These are phyloP conservation scores for Arthonia radiata DNA, from an alignment of 495 filamentous ascomycete genomes.

Conservation along the genomic window DNA sequence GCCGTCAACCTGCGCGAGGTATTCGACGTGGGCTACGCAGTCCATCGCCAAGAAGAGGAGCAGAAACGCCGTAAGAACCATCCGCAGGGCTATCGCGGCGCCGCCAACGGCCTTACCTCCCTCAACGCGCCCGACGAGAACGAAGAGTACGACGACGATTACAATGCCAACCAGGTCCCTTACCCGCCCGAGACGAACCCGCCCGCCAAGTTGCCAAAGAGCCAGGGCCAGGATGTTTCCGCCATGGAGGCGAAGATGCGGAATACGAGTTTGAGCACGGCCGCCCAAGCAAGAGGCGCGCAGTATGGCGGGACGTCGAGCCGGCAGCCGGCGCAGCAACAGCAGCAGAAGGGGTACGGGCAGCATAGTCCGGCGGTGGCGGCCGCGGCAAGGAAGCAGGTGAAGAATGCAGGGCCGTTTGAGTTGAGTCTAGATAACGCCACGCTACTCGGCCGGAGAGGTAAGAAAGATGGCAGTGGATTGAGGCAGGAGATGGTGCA, in stretches of 20 bases:
- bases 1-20: constrained; percentile 89
- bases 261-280: constrained; percentile 44
- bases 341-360: constrained; percentile 46
- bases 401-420: constrained; percentile 46
- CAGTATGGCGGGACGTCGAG: constrained; percentile 10
- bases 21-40: constrained; percentile 90
- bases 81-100: constrained; percentile 43
- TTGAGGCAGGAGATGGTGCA: no score
- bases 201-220: constrained; percentile 43
- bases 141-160: constrained; percentile 29
- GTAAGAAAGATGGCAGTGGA: constrained; percentile 27
- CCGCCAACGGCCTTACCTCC: constrained; percentile 20
- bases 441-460: constrained; percentile 60
- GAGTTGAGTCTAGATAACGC: constrained; percentile 79
- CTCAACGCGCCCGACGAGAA: constrained; percentile 47
- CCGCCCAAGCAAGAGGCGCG: constrained; percentile 27
- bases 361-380: constrained; percentile 57
- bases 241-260: constrained; percentile 70
- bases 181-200: constrained; percentile 20
- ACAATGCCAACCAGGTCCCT: constrained; percentile 24
- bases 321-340: constrained; percentile 18
- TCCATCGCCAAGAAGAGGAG: constrained; percentile 91
- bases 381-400: constrained; percentile 54
- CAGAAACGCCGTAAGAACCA: constrained; percentile 63
- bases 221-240: constrained; percentile 36